Evolutionary conservation across 2,329 filamentous ascomycete species (phyloP), one percentile per base, ranked within the genome.

Genomic region (Emmonsiellopsis sp.): DNA sequence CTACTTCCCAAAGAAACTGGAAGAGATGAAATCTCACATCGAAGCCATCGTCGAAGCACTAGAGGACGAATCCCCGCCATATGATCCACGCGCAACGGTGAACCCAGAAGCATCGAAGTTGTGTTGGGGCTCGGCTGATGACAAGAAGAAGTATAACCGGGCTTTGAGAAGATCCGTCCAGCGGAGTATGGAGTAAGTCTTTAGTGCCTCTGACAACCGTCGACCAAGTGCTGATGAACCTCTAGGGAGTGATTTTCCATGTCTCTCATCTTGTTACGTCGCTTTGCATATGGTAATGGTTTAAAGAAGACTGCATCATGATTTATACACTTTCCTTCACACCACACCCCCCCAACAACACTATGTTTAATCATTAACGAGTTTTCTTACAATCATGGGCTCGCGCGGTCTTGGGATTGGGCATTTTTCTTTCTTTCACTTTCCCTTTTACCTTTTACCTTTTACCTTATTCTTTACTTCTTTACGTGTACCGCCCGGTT

Each of bases 31-130:
- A 56, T 83, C 84, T 2, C 92, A 97, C 60, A 84, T 98, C 43
- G 85, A 94, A 53, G 87, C 86, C 4, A 86, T 97, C 53, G 82
- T 96, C 57, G 78, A 80, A 6, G 80, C 85, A 0, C 76, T 97
- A n/a, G 90, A 96, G 64, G 91, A 97, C 53, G 88, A 94, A 56
- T 79, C 83, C 2, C 88, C 91, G 0, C 85, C 87, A 0, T 97
- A 95, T 64, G 93, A 98, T 65, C 93, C 93, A 0, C 81, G 92
- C 45, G 91, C 88, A 9, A 80, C 89, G 34, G 88, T 97, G 39
- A 86, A 95, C 58, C 86, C 84, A 0, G 91, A 95, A 63, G 90
- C 91, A 2, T 85, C 87, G 42, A 88, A 84, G 68, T 74, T 97
- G 45, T 93, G 86, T 65, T 98, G 93, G 92, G 90, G 90, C 2